phyloP scores from a whole-genome alignment of 257 asterid species.

The Plantago elongata region DNA sequence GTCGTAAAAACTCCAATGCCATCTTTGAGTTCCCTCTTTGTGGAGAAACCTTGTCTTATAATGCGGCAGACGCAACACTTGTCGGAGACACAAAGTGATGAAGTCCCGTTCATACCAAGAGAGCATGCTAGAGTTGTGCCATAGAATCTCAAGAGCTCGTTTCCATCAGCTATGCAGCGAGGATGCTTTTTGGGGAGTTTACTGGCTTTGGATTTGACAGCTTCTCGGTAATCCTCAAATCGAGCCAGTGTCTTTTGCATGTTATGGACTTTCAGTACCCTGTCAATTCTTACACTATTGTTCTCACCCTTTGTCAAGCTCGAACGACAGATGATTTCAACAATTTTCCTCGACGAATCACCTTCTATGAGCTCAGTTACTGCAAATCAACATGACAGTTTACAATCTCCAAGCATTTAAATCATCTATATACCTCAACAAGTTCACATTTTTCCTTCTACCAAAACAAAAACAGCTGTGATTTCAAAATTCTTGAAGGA shows the following conservation, averaged over 20 bases:
- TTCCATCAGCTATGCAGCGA: constrained; percentile 87
- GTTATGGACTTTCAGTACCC: constrained; percentile 72
- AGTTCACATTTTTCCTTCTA: not conserved
- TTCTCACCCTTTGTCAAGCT: constrained; percentile 61
- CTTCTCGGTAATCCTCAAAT: constrained; percentile 75
- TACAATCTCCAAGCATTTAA: not conserved
- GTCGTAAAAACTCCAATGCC: constrained; percentile 86
- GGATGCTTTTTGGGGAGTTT: constrained; percentile 82
- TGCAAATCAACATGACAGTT: constrained; percentile 20
- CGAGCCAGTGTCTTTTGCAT: constrained; percentile 62
- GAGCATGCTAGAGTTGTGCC: constrained; percentile 70
- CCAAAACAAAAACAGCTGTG: not conserved
- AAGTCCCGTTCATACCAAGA: constrained; percentile 65
- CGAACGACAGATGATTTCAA: constrained; percentile 79
- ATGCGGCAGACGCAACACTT: constrained; percentile 71
- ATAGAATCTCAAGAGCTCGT: constrained; percentile 71
- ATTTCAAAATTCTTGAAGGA: too few relatives aligned
- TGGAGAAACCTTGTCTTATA: constrained; percentile 61
- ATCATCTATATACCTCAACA: not conserved
- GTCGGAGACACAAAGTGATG: constrained; percentile 62
- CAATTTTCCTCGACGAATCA: constrained; percentile 84
- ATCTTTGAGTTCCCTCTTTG: constrained; percentile 41
- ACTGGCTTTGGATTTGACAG: constrained; percentile 63
- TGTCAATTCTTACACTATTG: constrained; percentile 53
- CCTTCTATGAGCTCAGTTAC: constrained; percentile 90